Percentiles rank a stretch among this genome's conserved stretches.
Conservation (phyloP, 768 basidiomycete genomes). For the Boletus reticulatus region DNA sequence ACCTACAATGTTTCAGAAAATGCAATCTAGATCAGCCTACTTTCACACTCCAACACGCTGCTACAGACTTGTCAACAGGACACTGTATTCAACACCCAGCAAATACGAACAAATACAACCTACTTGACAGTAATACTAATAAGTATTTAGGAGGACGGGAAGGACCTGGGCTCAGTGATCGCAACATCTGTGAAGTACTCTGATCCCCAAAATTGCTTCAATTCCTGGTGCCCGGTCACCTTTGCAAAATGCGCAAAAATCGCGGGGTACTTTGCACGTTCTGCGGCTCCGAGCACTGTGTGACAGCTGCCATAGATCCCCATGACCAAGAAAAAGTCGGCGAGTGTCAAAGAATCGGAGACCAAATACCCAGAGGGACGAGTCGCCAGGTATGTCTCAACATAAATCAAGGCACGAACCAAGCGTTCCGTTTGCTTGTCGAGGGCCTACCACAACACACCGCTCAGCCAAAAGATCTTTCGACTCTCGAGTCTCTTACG, state of each 20-base stretch:
- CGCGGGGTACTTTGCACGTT: slow-evolving; percentile 13
- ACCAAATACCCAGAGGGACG: slow-evolving; percentile 15
- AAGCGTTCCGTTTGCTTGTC: background rate
- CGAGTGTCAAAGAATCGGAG: slow-evolving; percentile 12
- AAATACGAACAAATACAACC: too few relatives aligned
- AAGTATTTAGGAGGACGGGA: too few relatives aligned
- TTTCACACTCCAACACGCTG: too few relatives aligned
- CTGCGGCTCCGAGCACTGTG: slow-evolving; percentile 3
- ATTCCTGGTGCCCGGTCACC: slow-evolving; percentile 13
- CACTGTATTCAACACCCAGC: too few relatives aligned
- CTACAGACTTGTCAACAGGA: too few relatives aligned
- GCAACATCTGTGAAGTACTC: slow-evolving; percentile 4
- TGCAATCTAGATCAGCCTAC: too few relatives aligned
- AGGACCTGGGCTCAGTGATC: background rate
- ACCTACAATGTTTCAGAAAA: too few relatives aligned
- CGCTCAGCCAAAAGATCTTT: too few relatives aligned
- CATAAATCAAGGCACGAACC: slow-evolving; percentile 3
- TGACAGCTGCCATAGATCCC: background rate
- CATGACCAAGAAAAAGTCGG: slow-evolving; percentile 12
- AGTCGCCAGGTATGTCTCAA: slow-evolving; percentile 11
- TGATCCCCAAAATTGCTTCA: slow-evolving; percentile 11
- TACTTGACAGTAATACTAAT: too few relatives aligned
- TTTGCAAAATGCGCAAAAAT: slow-evolving; percentile 11
- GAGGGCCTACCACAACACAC: background rate
- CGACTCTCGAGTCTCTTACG: too few relatives aligned